These are phyloP conservation scores for Acacia acuminata DNA, from an alignment of 306 rosid genomes.

Conservation along the genomic window DNA sequence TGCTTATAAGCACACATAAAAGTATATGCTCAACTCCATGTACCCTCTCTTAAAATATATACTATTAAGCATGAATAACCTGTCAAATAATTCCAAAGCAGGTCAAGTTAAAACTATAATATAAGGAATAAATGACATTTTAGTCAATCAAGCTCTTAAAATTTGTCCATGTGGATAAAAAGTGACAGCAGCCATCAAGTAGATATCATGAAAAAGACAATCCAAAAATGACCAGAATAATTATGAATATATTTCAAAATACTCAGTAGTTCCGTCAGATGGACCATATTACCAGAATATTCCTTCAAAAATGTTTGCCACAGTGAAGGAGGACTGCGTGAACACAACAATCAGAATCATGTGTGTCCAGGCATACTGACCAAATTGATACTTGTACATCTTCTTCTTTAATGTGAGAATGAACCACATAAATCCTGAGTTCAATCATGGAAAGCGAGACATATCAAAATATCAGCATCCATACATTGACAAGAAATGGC, in stretches of 20 bases:
- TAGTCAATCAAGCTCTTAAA: not conserved
- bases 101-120: not conserved
- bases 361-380: constrained; percentile 99
- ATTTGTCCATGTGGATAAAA: not conserved
- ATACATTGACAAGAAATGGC: constrained; percentile 15
- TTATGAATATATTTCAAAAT: not conserved
- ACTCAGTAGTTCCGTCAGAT: not conserved
- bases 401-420: constrained; percentile 94
- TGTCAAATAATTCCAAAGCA: not conserved
- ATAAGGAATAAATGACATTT: not conserved
- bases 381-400: constrained; percentile 99
- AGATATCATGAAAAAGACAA: not conserved
- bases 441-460: constrained; percentile 38
- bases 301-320: constrained; percentile 97
- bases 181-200: not conserved
- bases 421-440: constrained; percentile 98
- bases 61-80: not conserved
- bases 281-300: constrained; percentile 60
- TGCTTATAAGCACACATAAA: not conserved
- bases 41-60: not conserved
- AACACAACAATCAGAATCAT: constrained; percentile 96
- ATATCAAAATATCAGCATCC: constrained; percentile 30
- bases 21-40: not conserved
- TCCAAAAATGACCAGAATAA: not conserved
- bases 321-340: constrained; percentile 93